Base-by-base conservation (phyloP, 129 eudicot genomes). In the Pittosporum tobira region DNA sequence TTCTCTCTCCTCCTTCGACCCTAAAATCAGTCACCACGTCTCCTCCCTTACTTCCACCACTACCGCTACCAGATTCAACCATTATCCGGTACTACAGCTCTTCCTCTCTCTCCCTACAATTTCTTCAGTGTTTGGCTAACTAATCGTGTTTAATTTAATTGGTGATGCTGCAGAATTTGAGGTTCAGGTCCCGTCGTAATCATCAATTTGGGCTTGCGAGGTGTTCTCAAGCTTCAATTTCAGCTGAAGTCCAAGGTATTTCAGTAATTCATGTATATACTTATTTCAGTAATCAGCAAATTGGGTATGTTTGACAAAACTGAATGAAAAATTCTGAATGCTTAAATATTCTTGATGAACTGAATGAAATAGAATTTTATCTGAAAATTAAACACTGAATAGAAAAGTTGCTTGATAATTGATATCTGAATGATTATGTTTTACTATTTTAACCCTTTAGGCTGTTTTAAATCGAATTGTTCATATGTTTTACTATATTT, bases 161-260 rank as follows among this genome's bases (percentile, higher is more conserved):
- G 43, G 58, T 13, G n/a, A 46, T 25, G 5, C 54, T 69, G 59
- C 73, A 78, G 79, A 67, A 48, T 48, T 64, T 12, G 19, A 56
- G 42, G 65, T 40, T 69, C 14, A 59, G 56, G n/a, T 54, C 30
- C 61, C 76, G 70, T 52, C 24, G 18, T 34, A 55, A 61, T 59
- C 53, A 61, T 59, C 53, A 66, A 19, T 20, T 49, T 22, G 44
- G 50, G 45, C 28, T 69, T 59, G 58, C 64, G 40, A 21, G 66
- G 8, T 61, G 57, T 64, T 65, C 81, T 47, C 71, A 18, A 51
- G 87, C 84, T 62, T 65, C 70, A 29, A 50, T 67, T 68, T 70
- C 93, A 14, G 36, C 63, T 26, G 71, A 71, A 66, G 38, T 48
- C n/a, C 79, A 74, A 60, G 87, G 93, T 76, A 34, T 24, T 27